Conservation (phyloP, 2,329 filamentous ascomycete species). For the Dothidotthia symphoricarpi region DNA sequence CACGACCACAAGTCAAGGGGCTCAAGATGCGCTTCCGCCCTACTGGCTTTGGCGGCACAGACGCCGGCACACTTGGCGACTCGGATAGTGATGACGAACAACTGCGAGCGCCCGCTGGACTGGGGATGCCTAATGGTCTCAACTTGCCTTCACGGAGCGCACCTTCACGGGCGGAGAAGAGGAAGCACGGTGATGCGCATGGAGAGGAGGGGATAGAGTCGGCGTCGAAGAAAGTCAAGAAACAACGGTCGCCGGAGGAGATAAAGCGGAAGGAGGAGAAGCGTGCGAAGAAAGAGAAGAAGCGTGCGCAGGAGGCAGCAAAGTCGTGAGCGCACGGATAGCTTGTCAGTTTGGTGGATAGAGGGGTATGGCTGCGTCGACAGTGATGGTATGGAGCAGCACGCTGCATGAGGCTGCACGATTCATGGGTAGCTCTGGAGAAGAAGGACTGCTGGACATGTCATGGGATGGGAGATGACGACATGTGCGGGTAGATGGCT, state of each 20-base stretch:
- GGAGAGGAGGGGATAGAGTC: constrained; percentile 27
- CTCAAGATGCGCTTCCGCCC: constrained; percentile 67
- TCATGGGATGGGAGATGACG: too few relatives aligned
- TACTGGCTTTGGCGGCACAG: constrained; percentile 56
- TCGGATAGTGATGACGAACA: constrained; percentile 47
- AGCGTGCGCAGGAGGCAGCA: constrained; percentile 30
- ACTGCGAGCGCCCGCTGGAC: constrained; percentile 24
- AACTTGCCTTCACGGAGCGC: constrained; percentile 20
- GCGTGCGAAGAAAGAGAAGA: constrained; percentile 40
- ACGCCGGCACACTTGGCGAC: constrained; percentile 44
- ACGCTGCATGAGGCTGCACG: too few relatives aligned
- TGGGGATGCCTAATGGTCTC: constrained; percentile 24
- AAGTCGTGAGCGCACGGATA: constrained; percentile 14
- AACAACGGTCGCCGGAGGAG: constrained; percentile 36
- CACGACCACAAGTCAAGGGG: constrained; percentile 65
- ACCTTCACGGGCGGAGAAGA: constrained; percentile 34
- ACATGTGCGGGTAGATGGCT: too few relatives aligned
- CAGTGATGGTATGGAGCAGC: too few relatives aligned
- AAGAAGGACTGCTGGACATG: too few relatives aligned
- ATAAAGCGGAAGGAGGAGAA: constrained; percentile 41
- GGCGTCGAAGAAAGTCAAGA: constrained; percentile 43
- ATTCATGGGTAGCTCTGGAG: too few relatives aligned
- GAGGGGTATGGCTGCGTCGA: too few relatives aligned
- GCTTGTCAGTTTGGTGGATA: too few relatives aligned
- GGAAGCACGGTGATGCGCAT: constrained; percentile 38